Conservation (phyloP, 2,329 filamentous ascomycete genomes). For the Aureobasidium sp. region DNA sequence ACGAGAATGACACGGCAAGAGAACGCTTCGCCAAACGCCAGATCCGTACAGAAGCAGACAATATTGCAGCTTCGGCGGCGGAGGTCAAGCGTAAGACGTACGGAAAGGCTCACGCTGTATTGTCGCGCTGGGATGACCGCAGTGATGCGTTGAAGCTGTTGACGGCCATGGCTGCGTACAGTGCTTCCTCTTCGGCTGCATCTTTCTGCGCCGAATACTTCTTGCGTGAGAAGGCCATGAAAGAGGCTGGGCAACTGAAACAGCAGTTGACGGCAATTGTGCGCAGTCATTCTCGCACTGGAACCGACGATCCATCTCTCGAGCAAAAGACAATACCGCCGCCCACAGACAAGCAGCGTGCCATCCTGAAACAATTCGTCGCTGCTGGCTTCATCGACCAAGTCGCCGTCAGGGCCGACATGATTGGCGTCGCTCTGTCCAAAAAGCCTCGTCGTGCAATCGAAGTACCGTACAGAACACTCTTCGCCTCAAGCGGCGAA, state of each 20-base stretch:
- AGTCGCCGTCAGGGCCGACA: slow-evolving; percentile 82
- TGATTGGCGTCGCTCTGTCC: slow-evolving; percentile 56
- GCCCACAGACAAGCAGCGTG: slow-evolving; percentile 58
- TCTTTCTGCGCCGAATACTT: slow-evolving; percentile 75
- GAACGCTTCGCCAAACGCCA: slow-evolving; percentile 19
- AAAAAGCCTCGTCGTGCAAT: slow-evolving; percentile 77
- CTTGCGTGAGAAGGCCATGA: slow-evolving; percentile 77
- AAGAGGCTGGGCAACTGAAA: slow-evolving; percentile 77
- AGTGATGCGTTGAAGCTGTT: slow-evolving; percentile 88
- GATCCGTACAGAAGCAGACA: slow-evolving; percentile 56
- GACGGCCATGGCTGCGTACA: slow-evolving; percentile 75
- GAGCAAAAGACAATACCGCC: slow-evolving; percentile 41
- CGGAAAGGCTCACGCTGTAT: slow-evolving; percentile 68
- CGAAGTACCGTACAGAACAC: slow-evolving; percentile 83
- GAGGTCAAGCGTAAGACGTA: slow-evolving; percentile 58
- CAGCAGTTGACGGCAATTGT: slow-evolving; percentile 77
- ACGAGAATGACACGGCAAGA: slow-evolving; percentile 18
- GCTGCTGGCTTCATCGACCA: slow-evolving; percentile 92
- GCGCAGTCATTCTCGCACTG: slow-evolving; percentile 32
- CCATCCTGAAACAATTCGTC: slow-evolving; percentile 81
- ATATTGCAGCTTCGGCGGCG: slow-evolving; percentile 52
- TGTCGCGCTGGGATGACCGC: slow-evolving; percentile 72
- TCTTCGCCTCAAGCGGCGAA: slow-evolving; percentile 58
- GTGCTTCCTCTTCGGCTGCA: slow-evolving; percentile 34
- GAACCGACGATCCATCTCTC: slow-evolving; percentile 4